Conservation (phyloP, 345 rosid species). For the Alliaria petiolata region DNA sequence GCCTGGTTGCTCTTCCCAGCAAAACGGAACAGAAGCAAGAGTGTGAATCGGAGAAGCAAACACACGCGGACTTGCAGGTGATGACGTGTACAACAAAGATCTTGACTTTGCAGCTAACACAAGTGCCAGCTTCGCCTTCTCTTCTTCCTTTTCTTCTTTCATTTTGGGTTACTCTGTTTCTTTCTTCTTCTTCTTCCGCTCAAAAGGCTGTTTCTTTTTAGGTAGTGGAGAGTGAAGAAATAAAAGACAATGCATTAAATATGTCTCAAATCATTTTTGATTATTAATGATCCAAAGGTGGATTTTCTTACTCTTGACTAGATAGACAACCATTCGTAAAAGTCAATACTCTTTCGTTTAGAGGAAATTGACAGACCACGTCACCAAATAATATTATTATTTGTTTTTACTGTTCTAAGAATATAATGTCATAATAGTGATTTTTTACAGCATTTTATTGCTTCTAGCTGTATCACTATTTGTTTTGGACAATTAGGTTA, state of each 20-base stretch:
- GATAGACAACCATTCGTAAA: conserved; percentile 20
- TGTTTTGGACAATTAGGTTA: too few species aligned
- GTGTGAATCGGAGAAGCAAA: conserved; percentile 58
- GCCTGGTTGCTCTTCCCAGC: conserved; percentile 91
- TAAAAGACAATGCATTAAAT: conserved; percentile 26
- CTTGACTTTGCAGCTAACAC: conserved; percentile 37
- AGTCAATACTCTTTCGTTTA: conserved; percentile 25
- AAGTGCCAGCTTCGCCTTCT: conserved; percentile 41
- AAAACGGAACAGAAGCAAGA: conserved; percentile 73
- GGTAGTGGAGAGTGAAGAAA: conserved; percentile 29
- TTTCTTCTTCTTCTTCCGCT: neutral
- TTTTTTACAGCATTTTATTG: neutral
- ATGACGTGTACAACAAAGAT: conserved; percentile 28
- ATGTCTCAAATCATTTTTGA: conserved; percentile 14
- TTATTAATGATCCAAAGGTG: conserved; percentile 24
- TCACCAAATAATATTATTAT: neutral
- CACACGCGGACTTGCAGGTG: conserved; percentile 56
- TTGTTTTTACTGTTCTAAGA: neutral
- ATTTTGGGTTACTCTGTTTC: neutral
- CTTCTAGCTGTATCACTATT: neutral
- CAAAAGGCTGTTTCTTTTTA: conserved; percentile 6
- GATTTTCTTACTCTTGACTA: conserved; percentile 17
- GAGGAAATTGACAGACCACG: conserved; percentile 14
- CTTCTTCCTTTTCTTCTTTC: conserved; percentile 38
- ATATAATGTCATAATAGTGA: neutral